Evolutionary conservation across 805 yeast species (phyloP).

Genomic region (Sugiyamaella smithiae): DNA sequence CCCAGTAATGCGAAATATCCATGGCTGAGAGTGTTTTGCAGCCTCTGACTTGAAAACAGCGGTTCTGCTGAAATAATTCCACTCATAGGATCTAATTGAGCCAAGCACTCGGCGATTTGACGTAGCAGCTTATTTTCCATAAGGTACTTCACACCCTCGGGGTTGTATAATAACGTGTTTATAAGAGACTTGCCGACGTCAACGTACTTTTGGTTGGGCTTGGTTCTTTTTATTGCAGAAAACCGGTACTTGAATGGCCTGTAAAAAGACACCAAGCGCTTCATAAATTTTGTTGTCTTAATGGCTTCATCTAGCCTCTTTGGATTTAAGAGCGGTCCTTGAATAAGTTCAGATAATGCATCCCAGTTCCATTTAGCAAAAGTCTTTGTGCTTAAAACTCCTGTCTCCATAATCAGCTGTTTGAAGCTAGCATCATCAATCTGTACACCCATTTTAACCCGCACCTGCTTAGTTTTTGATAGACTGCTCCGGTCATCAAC

Average conservation of each 20-base stretch:
- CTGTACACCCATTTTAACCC: constrained; percentile 36
- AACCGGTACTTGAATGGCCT: constrained; percentile 89
- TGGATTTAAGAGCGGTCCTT: constrained; percentile 77
- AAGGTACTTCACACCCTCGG: constrained; percentile 65
- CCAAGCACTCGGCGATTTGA: constrained; percentile 85
- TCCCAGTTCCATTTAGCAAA: constrained; percentile 88
- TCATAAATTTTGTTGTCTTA: constrained; percentile 79
- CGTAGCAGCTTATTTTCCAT: constrained; percentile 74
- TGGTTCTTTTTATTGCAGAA: constrained; percentile 50
- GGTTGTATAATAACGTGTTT: constrained; percentile 56
- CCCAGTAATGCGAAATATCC: constrained; percentile 85
- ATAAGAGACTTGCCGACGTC: constrained; percentile 74
- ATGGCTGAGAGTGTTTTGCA: constrained; percentile 61
- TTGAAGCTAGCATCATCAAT: constrained; percentile 69
- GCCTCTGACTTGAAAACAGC: constrained; percentile 56
- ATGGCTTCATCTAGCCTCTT: constrained; percentile 72
- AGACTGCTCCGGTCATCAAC: not conserved
- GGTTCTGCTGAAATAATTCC: constrained; percentile 74
- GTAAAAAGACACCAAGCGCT: constrained; percentile 78
- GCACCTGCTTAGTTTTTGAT: constrained; percentile 22
- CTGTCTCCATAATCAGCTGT: constrained; percentile 61
- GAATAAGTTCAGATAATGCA: constrained; percentile 63
- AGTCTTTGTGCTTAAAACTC: constrained; percentile 73
- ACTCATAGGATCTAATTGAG: constrained; percentile 77
- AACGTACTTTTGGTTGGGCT: constrained; percentile 54